phyloP scores from a whole-genome alignment of 1,284 basidiomycete genomes.

The Pyrrhoderma noxium region DNA sequence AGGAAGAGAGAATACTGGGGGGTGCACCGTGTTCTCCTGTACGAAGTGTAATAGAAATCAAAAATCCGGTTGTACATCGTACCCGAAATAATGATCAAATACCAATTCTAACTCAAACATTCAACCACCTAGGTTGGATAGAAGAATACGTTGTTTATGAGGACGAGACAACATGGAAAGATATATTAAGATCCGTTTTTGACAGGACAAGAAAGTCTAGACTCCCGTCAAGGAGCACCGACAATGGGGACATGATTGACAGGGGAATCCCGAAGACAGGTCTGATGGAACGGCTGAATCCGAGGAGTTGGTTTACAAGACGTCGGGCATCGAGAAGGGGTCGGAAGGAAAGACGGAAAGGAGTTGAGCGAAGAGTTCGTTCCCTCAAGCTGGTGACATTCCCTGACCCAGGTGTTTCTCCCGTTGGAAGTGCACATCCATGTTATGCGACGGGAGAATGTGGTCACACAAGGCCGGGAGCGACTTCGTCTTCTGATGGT shows the following conservation, averaged over 20 bases:
- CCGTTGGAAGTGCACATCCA: background rate
- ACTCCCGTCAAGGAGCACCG: background rate
- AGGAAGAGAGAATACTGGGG: constrained; percentile 2
- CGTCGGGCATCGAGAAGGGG: background rate
- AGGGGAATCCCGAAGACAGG: background rate
- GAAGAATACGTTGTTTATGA: constrained; percentile 7
- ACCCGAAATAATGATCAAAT: background rate
- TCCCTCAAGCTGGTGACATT: constrained; percentile 17
- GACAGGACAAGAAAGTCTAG: background rate
- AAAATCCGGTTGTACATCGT: constrained; percentile 9
- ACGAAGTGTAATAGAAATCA: constrained; percentile 16
- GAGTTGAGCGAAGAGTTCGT: background rate
- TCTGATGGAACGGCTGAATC: background rate
- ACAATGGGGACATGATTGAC: background rate
- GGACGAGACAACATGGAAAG: background rate
- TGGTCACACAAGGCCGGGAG: too few relatives aligned
- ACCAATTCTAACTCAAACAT: constrained; percentile 17
- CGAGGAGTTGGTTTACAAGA: background rate
- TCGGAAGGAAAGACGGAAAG: background rate
- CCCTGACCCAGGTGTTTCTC: constrained; percentile 14
- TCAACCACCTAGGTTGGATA: constrained; percentile 18
- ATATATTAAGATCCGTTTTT: too few relatives aligned
- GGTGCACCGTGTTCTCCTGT: constrained; percentile 11
- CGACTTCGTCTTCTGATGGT: too few relatives aligned
- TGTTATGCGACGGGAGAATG: background rate